Base-by-base conservation (phyloP, 331 rosid genomes). In the Erythrophleum ivorense region DNA sequence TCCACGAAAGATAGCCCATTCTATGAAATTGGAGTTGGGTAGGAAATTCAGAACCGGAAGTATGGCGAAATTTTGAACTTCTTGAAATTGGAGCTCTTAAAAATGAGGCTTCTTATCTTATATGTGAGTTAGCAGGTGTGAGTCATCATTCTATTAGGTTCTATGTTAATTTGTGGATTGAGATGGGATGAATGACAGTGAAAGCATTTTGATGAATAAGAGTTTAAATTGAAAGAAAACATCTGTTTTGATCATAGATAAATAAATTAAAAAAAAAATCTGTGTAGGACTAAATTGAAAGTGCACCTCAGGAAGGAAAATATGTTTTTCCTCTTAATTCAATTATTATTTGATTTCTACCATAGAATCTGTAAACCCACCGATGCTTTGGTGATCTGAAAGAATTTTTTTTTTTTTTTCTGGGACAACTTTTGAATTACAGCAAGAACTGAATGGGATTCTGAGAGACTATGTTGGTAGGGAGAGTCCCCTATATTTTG, bases 401-500 rank as follows among this genome's bases (percentile, higher is more conserved):
- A 41, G 9, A 67, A 57, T 79, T 77, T 9, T 49, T 63, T n/a
- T n/a, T n/a, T n/a, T n/a, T n/a, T 57, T 65, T 70, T 36, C 11
- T 5, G 19, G 13, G 31, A 9, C 54, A n/a, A 33, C 75, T 59
- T 84, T 38, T 77, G 54, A 81, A 60, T 85, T 77, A 78, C 94
- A 95, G 98, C 86, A 59, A 66, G 94, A 90, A 59, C 73, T 95
- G 76, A 85, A 83, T 78, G 94, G 86, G 60, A 89, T 95, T 82
- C 85, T 95, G 84, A 95, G 59, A 85, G 98, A 95, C 83, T 95
- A 93, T 58, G 98, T 95, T 11, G 98, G 98, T 15, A 88, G 98
- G 86, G 98, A 91, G 88, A 95, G 80, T 77, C 98, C 98, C 60
- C 91, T 95, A 59, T 93, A 95, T 77, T 95, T 91, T 83, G 98